Evolutionary conservation across 2,329 filamentous ascomycete genomes (phyloP), one percentile per base, ranked within the genome.

Genomic region (Geosmithia putterillii): DNA sequence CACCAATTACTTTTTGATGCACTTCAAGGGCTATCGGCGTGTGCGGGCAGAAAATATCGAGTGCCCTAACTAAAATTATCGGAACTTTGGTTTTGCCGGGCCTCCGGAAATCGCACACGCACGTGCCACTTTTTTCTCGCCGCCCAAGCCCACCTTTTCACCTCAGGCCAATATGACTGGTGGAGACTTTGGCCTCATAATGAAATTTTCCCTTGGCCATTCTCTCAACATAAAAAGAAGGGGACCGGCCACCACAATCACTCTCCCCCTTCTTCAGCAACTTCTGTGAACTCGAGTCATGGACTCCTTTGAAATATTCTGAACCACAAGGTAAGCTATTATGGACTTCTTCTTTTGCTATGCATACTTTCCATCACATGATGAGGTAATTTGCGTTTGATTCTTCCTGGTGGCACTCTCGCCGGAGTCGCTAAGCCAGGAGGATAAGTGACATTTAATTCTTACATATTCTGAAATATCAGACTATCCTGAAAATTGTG

Each of bases 301-400:
- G 36, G 36, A 10, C 17, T 21, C 15, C 35, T 38, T 18, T 38
- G 36, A 7, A 38, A 38, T 38, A 14, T 21, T 38, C 17, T 38
- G 17, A 19, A n/a, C 19, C 21, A 15, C 7, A 28, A 41, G 42
- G 37, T 44, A 40, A 44, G 37, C 37, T 39, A 37, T 40, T 20
- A 10, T 44, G 28, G 15, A 42, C 39, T 41, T 47, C 28, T 48
- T 25, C 43, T 44, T 4, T 38, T 38, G 39, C 12, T 23, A 38
- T 45, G 34, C 45, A 48, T 46, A 38, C 28, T 23, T 20, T 36
- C 46, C 46, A 49, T 61, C 54, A 38, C 52, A 83, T 86, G 89
- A 95, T 94, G 88, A 83, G 72, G 85, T 63, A 95, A 95, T 95
- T 95, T 95, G 88, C 89, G 88, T 90, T 90, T 94, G 88, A 95